Percentiles rank a stretch among this genome's conserved stretches.
These are phyloP conservation scores for Diaporthe sp. DNA, from an alignment of 2,329 filamentous ascomycete genomes.

Conservation along the genomic window DNA sequence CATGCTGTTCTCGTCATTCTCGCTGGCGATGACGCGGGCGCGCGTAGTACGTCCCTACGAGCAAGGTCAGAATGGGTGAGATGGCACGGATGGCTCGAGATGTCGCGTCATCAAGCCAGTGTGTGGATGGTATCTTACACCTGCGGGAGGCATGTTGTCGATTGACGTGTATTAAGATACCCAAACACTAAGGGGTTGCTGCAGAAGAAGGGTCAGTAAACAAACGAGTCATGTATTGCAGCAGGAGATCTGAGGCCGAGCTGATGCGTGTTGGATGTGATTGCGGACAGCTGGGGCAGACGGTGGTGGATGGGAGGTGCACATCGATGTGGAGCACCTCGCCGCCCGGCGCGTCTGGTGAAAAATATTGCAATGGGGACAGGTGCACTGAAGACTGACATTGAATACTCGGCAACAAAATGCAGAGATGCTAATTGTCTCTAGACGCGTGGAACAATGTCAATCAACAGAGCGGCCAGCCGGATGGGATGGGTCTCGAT, in stretches of 20 bases:
- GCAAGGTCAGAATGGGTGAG: constrained; percentile 46
- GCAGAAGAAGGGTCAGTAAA: constrained; percentile 23
- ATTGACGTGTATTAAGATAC: constrained; percentile 38
- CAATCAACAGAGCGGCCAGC: constrained; percentile 31
- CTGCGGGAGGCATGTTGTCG: constrained; percentile 48
- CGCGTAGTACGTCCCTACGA: constrained; percentile 76
- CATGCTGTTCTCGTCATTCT: constrained; percentile 90
- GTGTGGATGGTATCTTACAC: constrained; percentile 50
- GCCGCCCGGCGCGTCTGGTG: constrained; percentile 36
- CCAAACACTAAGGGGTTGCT: constrained; percentile 39
- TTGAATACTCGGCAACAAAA: constrained; percentile 36
- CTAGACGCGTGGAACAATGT: constrained; percentile 38
- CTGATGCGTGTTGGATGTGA: constrained; percentile 16
- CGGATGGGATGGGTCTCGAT: constrained; percentile 22
- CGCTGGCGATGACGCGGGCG: constrained; percentile 83
- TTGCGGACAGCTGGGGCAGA: constrained; percentile 33
- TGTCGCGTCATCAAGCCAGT: constrained; percentile 31
- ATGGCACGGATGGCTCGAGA: constrained; percentile 11
- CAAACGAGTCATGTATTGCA: constrained; percentile 26
- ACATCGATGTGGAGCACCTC: constrained; percentile 37
- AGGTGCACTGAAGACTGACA: constrained; percentile 34
- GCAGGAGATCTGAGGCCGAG: constrained; percentile 20
- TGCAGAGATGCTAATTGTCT: constrained; percentile 36
- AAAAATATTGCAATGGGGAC: constrained; percentile 37
- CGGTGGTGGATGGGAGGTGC: constrained; percentile 31